These are phyloP conservation scores for Piromyces finnis DNA, from an alignment of 192 early-diverging fungal genomes.

Conservation along the genomic window DNA sequence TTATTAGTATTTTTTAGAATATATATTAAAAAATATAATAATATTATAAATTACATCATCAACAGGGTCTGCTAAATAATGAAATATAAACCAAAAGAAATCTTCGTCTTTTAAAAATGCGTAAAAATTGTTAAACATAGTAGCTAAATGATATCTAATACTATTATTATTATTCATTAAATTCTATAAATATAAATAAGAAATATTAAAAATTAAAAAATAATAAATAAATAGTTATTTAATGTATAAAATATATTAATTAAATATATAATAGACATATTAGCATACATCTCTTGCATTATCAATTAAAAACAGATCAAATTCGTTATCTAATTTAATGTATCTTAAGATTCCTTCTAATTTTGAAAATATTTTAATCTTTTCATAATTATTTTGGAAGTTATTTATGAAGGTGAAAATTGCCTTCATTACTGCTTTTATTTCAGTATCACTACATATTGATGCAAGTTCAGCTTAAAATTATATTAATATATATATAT, in stretches of 20 bases:
- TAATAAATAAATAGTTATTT: no score
- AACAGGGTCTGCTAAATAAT: neutral
- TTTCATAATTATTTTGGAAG: neutral
- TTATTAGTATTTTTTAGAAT: no score
- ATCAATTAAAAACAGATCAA: neutral
- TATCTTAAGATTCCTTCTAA: neutral
- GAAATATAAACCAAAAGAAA: neutral
- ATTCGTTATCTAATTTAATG: neutral
- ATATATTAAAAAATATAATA: no score
- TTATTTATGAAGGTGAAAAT: neutral
- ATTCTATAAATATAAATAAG: neutral
- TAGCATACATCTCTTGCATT: neutral
- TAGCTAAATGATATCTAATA: neutral
- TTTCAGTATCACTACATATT: neutral
- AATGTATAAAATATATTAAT: no score
- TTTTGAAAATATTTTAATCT: neutral
- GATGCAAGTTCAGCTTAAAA: neutral
- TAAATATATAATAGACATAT: no score
- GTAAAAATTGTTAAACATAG: neutral
- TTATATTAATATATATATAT: no score
- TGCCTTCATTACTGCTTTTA: neutral
- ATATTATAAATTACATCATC: neutral
- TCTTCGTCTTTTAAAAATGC: neutral
- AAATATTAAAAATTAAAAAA: no score
- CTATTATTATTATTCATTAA: neutral